Evolutionary conservation across 495 filamentous ascomycete species (phyloP), one percentile per base, ranked within the genome.

Genomic region (Hypoxylon fragiforme): DNA sequence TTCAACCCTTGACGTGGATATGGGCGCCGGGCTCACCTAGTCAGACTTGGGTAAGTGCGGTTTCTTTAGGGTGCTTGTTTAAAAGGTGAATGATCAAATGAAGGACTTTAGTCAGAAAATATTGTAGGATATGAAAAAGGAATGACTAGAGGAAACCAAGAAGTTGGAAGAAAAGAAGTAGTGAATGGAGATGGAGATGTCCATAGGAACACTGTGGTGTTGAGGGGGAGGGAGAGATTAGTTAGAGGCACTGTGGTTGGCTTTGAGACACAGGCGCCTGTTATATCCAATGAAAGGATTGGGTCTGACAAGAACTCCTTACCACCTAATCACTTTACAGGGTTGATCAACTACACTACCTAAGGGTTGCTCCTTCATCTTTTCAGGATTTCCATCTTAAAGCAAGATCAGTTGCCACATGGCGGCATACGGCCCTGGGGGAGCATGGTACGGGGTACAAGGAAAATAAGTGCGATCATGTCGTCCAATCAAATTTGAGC

Each of bases 391-490:
- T 28, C 9, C 24, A 28, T 28, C 24, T 28, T 4, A 28, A 28
- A 28, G 31, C 30, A 12, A 44, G 38, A 44, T 40, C 32, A 45
- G 50, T 53, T 49, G 45, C 57, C 57, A 50, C 57, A 60, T 60
- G 57, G 50, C 50, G 42, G 43, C 57, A 60, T 60, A n/a, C n/a
- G n/a, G n/a, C n/a, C n/a, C n/a, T n/a, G n/a, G n/a, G n/a, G n/a
- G n/a, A n/a, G n/a, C n/a, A n/a, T n/a, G n/a, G n/a, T n/a, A n/a
- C n/a, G n/a, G 57, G 57, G 41, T 12, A 49, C 50, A n/a, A 38
- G 30, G 50, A 34, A 45, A 31, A 16, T n/a, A 28, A 15, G 50
- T 54, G 44, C 20, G 15, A 42, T 35, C 19, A 11, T 54, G 41
- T 26, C 18, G 22, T 19, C 49, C 56, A 60, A 60, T 60, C 32